These are phyloP conservation scores for Tardiomyces blankii DNA, from an alignment of 1,139 yeast genomes.

Conservation along the genomic window DNA sequence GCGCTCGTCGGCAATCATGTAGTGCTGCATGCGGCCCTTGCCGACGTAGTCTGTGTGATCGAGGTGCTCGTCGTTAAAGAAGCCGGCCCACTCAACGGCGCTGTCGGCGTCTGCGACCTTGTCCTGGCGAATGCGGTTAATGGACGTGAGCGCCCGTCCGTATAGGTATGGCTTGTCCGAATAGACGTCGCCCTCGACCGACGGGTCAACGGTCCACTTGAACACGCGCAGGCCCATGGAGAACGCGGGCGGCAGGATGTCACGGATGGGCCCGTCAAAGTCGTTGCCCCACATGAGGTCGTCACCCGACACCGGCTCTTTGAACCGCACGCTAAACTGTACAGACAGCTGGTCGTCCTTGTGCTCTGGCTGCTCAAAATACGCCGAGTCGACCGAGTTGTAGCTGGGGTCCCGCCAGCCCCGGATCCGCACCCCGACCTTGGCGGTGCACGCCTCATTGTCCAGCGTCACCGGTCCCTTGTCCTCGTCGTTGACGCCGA, in stretches of 20 bases:
- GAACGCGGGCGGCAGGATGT: conserved; percentile 52
- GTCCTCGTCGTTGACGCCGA: conserved; percentile 7
- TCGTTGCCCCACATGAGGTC: conserved; percentile 59
- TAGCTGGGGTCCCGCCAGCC: conserved; percentile 7
- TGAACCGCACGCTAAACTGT: conserved; percentile 21
- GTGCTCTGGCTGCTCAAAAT: conserved; percentile 16
- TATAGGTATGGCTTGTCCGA: conserved; percentile 49
- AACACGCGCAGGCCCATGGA: conserved; percentile 39
- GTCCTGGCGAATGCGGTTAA: conserved; percentile 29
- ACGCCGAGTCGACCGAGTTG: conserved; percentile 8
- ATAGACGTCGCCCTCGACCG: conserved; percentile 54
- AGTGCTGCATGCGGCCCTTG: conserved; percentile 23
- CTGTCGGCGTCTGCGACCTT: neutral
- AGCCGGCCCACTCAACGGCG: conserved; percentile 1
- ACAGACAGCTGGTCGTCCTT: conserved; percentile 19
- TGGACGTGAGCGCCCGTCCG: conserved; percentile 50
- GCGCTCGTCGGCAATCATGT: conserved; percentile 21
- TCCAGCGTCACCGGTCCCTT: conserved; percentile 6
- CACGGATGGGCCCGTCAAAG: conserved; percentile 47
- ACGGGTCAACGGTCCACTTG: conserved; percentile 41
- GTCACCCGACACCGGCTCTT: conserved; percentile 36
- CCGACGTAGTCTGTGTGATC: conserved; percentile 4
- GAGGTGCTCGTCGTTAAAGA: neutral
- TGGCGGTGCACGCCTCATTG: conserved; percentile 8
- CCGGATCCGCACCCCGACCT: conserved; percentile 15